Percentiles rank a stretch among this genome's conserved stretches.
phyloP scores from a whole-genome alignment of 345 rosid genomes.

The Moricandia moricandioides region DNA sequence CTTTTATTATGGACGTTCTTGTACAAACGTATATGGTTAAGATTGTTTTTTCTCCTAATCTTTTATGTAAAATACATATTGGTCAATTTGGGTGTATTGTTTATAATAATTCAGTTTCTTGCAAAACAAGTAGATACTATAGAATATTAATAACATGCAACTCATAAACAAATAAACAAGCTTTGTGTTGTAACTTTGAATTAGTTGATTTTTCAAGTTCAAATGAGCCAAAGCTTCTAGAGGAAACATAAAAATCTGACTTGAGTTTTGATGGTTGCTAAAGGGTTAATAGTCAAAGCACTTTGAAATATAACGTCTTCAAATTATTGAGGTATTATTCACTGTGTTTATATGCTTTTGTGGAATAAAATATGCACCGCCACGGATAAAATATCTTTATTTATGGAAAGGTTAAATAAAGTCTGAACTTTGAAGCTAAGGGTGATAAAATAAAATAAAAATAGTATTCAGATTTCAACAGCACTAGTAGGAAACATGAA shows the following conservation, averaged over 20 bases:
- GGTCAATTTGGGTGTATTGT: conserved; percentile 31
- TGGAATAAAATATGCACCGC: conserved; percentile 25
- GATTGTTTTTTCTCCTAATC: conserved; percentile 3
- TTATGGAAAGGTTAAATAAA: conserved; percentile 25
- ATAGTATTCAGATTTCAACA: conserved; percentile 31
- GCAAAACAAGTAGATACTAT: conserved; percentile 21
- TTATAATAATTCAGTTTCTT: conserved; percentile 11
- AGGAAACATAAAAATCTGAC: conserved; percentile 34
- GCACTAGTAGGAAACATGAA: conserved; percentile 32
- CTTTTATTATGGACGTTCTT: conserved; percentile 27
- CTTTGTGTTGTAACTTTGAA: not conserved
- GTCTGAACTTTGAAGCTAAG: conserved; percentile 29
- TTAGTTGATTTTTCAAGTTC: not conserved
- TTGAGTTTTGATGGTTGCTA: conserved; percentile 28
- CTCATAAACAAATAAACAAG: not conserved
- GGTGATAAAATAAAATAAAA: conserved; percentile 5
- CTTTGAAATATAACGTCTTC: conserved; percentile 33
- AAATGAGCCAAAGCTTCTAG: conserved; percentile 30
- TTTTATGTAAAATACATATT: conserved; percentile 2
- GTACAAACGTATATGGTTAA: conserved; percentile 28
- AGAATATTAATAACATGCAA: not conserved
- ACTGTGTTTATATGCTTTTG: conserved; percentile 32
- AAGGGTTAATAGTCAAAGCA: conserved; percentile 41
- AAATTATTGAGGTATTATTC: conserved; percentile 32
- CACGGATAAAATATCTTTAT: conserved; percentile 23